Evolutionary conservation across 2,329 filamentous ascomycete genomes (phyloP), one percentile per base, ranked within the genome.

Genomic region (Fusarium incarnatum): DNA sequence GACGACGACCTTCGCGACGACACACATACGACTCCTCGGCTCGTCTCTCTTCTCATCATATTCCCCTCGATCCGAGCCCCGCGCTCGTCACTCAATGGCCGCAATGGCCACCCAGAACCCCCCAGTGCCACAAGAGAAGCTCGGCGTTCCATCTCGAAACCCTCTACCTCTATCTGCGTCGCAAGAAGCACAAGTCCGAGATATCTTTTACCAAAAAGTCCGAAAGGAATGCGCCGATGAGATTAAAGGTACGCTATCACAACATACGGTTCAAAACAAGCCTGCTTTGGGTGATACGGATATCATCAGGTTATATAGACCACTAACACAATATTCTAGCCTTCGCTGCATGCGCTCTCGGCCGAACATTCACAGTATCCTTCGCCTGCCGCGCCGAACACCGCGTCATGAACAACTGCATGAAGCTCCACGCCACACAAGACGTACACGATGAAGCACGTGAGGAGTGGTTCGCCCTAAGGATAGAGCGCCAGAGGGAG

Each of bases 391-490:
- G 94, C 56, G 82, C 86, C 50, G 87, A 94, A 77, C 92, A 94
- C 76, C 89, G 91, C 68, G 85, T 87, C 37, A 99, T 99, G 96
- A 99, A 99, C 83, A 86, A 84, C 67, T 99, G 96, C 84, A 98
- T 99, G 94, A 86, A 94, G 73, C 81, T 86, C 59, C 92, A 97
- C 82, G 94, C 95, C 58, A 97, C 93, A 70, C 92, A 90, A 69
- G 89, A 87, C 57, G 93, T 97, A 79, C 88, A 97, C 80, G 96
- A 99, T 82, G 90, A 89, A 25, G 96, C 96, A 69, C 86, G 96
- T 55, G 92, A 94, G 80, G 94, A 98, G 79, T 99, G 96, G 96
- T 98, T 98, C 80, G 88, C 89, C 54, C 86, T 88, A 69, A 87
- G 93, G 54, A 85, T 93, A 73, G 88, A 94, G 82, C 86, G 94